phyloP scores from a whole-genome alignment of 2,329 filamentous ascomycete genomes.

The Ophiostoma pallidulum region DNA sequence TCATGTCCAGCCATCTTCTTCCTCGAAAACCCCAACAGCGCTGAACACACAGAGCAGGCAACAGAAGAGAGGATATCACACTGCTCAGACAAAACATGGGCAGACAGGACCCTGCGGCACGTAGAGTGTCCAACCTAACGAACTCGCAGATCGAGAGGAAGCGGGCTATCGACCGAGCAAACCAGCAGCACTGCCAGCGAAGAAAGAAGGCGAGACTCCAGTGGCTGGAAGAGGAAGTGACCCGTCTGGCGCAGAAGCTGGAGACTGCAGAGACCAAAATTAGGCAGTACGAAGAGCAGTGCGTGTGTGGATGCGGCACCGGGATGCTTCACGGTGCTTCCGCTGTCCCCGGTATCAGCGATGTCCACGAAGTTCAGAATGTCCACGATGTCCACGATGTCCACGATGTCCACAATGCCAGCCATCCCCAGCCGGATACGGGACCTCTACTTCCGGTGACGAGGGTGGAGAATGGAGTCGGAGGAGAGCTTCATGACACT shows the following conservation, averaged over 20 bases:
- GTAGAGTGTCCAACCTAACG: slow-evolving; percentile 18
- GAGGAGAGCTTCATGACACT: not conserved
- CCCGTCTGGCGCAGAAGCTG: slow-evolving; percentile 8
- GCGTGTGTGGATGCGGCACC: not conserved
- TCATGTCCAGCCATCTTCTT: too few species aligned
- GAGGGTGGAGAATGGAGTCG: not conserved
- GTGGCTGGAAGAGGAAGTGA: slow-evolving; percentile 16
- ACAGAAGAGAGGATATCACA: not conserved
- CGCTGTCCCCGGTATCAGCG: not conserved
- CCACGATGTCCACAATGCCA: not conserved
- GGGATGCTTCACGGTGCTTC: too few species aligned
- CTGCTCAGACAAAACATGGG: slow-evolving; percentile 1
- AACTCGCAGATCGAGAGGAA: slow-evolving; percentile 19
- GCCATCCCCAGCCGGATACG: too few species aligned
- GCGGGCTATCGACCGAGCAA: slow-evolving; percentile 20
- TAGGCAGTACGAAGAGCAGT: not conserved
- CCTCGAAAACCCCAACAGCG: not conserved
- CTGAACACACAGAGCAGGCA: not conserved
- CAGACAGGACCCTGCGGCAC: slow-evolving; percentile 8
- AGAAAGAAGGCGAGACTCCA: slow-evolving; percentile 18
- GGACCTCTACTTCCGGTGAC: not conserved
- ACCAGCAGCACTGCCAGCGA: slow-evolving; percentile 19
- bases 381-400: not conserved
- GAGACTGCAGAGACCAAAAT: slow-evolving; percentile 4
- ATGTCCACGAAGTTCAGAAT: not conserved